These are phyloP conservation scores for Pseudovirgaria hyperparasitica DNA, from an alignment of 2,329 filamentous ascomycete genomes.

Conservation along the genomic window DNA sequence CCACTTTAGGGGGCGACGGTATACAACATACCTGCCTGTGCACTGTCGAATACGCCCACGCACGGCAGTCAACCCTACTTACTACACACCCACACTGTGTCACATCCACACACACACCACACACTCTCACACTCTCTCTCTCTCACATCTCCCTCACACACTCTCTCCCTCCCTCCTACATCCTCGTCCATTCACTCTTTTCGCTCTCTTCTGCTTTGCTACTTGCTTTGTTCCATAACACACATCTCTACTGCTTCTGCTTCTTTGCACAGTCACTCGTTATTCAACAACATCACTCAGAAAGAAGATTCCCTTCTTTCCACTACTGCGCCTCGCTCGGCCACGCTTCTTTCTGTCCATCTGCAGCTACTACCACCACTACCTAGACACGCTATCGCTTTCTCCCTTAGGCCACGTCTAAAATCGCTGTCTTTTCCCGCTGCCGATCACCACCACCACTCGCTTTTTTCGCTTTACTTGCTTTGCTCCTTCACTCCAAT, in stretches of 20 bases:
- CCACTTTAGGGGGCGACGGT: no score
- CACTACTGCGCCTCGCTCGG: slow-evolving; percentile 8
- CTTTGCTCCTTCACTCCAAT: neutral
- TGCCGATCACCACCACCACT: neutral
- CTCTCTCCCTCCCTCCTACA: slow-evolving; percentile 3
- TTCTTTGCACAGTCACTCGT: slow-evolving; percentile 27
- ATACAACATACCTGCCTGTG: no score
- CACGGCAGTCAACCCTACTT: no score
- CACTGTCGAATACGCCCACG: no score
- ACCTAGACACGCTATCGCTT: neutral
- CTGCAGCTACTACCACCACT: slow-evolving; percentile 1
- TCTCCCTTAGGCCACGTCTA: neutral
- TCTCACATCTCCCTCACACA: neutral
- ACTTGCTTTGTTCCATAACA: slow-evolving; percentile 2
- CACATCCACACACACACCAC: no score
- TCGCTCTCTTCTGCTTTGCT: slow-evolving; percentile 6
- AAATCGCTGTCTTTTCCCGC: neutral
- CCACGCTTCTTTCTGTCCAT: slow-evolving; percentile 4
- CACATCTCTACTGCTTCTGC: neutral
- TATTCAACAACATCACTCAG: slow-evolving; percentile 6
- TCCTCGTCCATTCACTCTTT: slow-evolving; percentile 6
- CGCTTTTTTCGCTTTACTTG: neutral
- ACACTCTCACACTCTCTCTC: no score
- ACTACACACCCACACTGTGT: no score
- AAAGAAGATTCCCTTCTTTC: slow-evolving; percentile 9